A percentile compares a stretch with the other conserved stretches of the same genome.
phyloP scores from a whole-genome alignment of 176 grass and related monocot species.

The Pontederia paniculata region DNA sequence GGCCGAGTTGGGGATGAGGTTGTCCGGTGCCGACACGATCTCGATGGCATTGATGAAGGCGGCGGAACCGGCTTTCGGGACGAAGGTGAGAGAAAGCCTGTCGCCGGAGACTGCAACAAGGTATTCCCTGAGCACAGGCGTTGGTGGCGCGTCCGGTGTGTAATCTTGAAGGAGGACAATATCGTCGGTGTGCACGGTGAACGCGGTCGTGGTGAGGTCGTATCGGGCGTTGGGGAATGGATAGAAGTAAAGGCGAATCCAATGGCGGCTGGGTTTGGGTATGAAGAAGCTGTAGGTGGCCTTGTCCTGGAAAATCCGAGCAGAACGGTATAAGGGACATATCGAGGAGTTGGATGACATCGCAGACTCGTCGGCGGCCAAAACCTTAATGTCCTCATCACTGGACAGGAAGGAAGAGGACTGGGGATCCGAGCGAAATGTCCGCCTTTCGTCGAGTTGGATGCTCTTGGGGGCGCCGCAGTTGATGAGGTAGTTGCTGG shows the following conservation, averaged over 20 bases:
- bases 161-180: slow-evolving; percentile 90
- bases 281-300: slow-evolving; percentile 86
- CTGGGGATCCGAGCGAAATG: slow-evolving; percentile 69
- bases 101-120: slow-evolving; percentile 37
- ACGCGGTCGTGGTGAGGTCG: slow-evolving; percentile 73
- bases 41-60: slow-evolving; percentile 96
- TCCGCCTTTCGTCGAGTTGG: slow-evolving; percentile 70
- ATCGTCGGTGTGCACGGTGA: slow-evolving; percentile 54
- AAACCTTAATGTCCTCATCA: slow-evolving; percentile 48
- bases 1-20: slow-evolving; percentile 61
- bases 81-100: slow-evolving; percentile 56
- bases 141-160: slow-evolving; percentile 37
- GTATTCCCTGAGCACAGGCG: slow-evolving; percentile 61
- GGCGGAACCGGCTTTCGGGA: slow-evolving; percentile 50
- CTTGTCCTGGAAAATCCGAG: slow-evolving; percentile 61
- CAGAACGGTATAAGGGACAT: slow-evolving; percentile 40
- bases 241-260: slow-evolving; percentile 78
- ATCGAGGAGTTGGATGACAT: slow-evolving; percentile 16
- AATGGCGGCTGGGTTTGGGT: slow-evolving; percentile 61
- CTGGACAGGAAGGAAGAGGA: slow-evolving; percentile 77
- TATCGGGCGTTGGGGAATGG: slow-evolving; percentile 50
- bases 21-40: slow-evolving; percentile 49
- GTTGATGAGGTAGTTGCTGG: slow-evolving; percentile 70
- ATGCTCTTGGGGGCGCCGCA: slow-evolving; percentile 42
- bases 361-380: slow-evolving; percentile 26